Base-by-base conservation (phyloP, 2,329 filamentous ascomycete species). In the Macrophomina pseudophaseolina region DNA sequence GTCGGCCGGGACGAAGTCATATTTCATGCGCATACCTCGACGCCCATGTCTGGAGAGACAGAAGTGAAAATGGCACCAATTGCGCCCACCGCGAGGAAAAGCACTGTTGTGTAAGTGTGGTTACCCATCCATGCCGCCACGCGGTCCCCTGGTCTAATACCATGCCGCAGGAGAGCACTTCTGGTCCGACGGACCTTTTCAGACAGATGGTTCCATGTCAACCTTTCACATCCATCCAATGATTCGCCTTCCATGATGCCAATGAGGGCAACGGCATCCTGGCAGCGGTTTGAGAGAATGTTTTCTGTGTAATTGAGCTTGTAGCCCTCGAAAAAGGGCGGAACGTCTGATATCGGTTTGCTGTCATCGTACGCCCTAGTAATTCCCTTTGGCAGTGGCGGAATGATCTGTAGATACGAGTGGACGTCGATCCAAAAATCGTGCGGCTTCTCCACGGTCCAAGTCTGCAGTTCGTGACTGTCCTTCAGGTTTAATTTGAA, bases 341-440 rank as follows among this genome's bases (percentile, higher is more conserved):
- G 52, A 6, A 54, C 33, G 5, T 54, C 52, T 5, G 30, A 38
- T 71, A 82, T 78, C 1, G 74, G 75, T 2, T 74, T 68, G 5
- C 64, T 73, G 33, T 75, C 71, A 70, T 81, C 76, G 70, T 80
- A 81, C 12, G 80, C 80, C 59, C 71, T 72, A 6, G 68, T 77
- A 23, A 72, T 71, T 1, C 66, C 71, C 23, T 69, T 62, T n/a
- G 78, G 77, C 3, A 80, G 68, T 12, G 68, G 40, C 1, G 80
- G 79, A 7, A 72, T 71, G n/a, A 82, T 70, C 8, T 73, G 72
- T 0, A 78, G 74, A 66, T 79, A 80, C 12, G 71, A 59, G 67
- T 81, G 80, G n/a, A 82, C 70, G 69, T 81, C 77, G 30, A 77
- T 74, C 80, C 80, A 82, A 68, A 82, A 82, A 11, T 79, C 73